Evolutionary conservation across 768 basidiomycete species (phyloP), one percentile per base, ranked within the genome.

Genomic region (Suillus paluster): DNA sequence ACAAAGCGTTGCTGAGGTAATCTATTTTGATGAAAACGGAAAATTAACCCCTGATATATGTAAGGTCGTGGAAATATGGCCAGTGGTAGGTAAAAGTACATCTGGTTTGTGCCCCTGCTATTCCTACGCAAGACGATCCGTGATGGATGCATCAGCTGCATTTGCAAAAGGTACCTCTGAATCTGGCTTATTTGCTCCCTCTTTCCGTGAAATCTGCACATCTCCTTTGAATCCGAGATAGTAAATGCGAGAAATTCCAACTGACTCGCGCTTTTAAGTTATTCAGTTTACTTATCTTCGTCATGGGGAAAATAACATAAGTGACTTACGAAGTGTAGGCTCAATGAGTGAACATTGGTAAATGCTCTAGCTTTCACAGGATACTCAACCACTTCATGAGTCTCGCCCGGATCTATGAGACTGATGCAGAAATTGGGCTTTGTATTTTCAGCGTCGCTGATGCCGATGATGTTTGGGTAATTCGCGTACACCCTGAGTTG

Each of bases 141-240:
- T 78, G 9, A 92, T 65, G 9, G 84, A 73, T 0, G 90, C 88
- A 64, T 95, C 94, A 0, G 88, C 88, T 19, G 94, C 91, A n/a
- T n/a, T n/a, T n/a, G n/a, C n/a, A n/a, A n/a, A n/a, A 0, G 89
- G 91, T n/a, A 95, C 84, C 68, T 87, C 89, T 52, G 21, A 25
- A 48, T 7, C 12, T 30, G 89, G 79, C 71, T 84, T 87, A 50
- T 82, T 83, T 36, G 81, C 81, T 17, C 77, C 82, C 58, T 90
- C 88, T 64, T 83, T 86, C 65, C 81, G 80, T n/a, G 75, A 72
- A n/a, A 80, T 79, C 57, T 80, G 78, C 54, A 81, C 78, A 65
- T 92, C 90, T 45, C 93, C 93, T 71, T 87, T 90, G 80, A 95
- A 95, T n/a, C 93, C 93, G 48, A 94, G 68, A 68, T 87, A 95